Base-by-base conservation (phyloP, 2,329 filamentous ascomycete genomes). In the Nothophaeocryptopus gaeumannii region DNA sequence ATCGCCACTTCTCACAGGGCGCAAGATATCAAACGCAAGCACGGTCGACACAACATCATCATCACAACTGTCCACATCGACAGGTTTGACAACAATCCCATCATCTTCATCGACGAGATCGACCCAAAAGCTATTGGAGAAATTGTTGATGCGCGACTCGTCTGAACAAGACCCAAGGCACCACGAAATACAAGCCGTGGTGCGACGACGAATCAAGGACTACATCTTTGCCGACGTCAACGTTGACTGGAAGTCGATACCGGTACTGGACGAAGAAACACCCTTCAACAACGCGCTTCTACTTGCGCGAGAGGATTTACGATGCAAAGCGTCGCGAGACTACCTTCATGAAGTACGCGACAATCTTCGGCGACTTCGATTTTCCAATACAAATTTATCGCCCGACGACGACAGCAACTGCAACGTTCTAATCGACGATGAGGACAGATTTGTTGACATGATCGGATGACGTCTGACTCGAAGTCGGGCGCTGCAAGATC, bases 241-340 rank as follows among this genome's bases (percentile, higher is more conserved):
- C 39, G 47, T 58, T 31, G 57, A 63, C 45, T 63, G 61, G 61
- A 59, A 51, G 40, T 48, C 50, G 16, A 45, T 51, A 14, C 55
- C 58, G 16, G 52, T 54, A 2, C 44, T 63, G 16, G 44, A 50
- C 45, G 55, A 58, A 29, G 55, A 58, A 13, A 42, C 29, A 5
- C 39, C 43, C 8, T 55, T 50, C 29, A 48, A 58, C 32, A 39
- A 54, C 40, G 44, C 51, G 5, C 42, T 44, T 26, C 44, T 58
- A 8, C 33, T 50, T 16, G 39, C 41, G n/a, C 55, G 47, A 20
- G 51, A 30, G n/a, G 45, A 55, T 33, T 16, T 56, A n/a, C 54
- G 54, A 8, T 59, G 56, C 45, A 39, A 53, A 32, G 50, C 56
- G 35, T 59, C 56, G 31, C 51, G 34, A 10, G 48, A 50, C 15